phyloP scores from a whole-genome alignment of 495 filamentous ascomycete species.

The Annulohypoxylon maeteangense region DNA sequence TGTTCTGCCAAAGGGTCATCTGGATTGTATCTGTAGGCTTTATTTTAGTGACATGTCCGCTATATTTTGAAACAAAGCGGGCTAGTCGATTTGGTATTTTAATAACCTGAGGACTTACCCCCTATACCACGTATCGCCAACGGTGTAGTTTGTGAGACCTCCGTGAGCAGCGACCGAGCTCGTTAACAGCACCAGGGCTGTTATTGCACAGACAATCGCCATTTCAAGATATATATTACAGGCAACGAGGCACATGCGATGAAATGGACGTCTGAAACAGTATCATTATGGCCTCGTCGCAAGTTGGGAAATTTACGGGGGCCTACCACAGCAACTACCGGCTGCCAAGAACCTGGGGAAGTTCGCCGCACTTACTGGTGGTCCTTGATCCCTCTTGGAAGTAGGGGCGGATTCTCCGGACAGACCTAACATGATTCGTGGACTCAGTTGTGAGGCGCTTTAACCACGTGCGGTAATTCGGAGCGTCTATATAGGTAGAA shows the following conservation, averaged over 20 bases:
- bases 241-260: slow-evolving; percentile 1
- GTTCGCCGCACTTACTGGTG: slow-evolving; percentile 6
- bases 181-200: slow-evolving; percentile 42
- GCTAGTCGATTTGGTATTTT: background rate
- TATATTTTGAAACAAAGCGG: background rate
- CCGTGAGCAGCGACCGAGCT: slow-evolving; percentile 52
- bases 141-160: slow-evolving; percentile 60
- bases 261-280: background rate
- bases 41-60: slow-evolving; percentile 5
- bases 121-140: slow-evolving; percentile 60
- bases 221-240: slow-evolving; percentile 15
- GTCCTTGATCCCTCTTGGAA: slow-evolving; percentile 34
- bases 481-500: slow-evolving; percentile 31
- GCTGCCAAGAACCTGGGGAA: slow-evolving; percentile 44
- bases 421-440: background rate
- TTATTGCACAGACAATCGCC: slow-evolving; percentile 38
- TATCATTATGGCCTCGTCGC: slow-evolving; percentile 11
- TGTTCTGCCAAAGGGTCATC: slow-evolving; percentile 48
- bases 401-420: slow-evolving; percentile 20
- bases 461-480: slow-evolving; percentile 44
- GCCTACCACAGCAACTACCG: slow-evolving; percentile 35
- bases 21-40: slow-evolving; percentile 52
- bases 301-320: background rate
- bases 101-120: slow-evolving; percentile 47
- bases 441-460: slow-evolving; percentile 5